A percentile compares a stretch with the other conserved stretches of the same genome.
phyloP scores from a whole-genome alignment of 192 early-diverging fungal species.

The Borealophlyctis nickersoniae region DNA sequence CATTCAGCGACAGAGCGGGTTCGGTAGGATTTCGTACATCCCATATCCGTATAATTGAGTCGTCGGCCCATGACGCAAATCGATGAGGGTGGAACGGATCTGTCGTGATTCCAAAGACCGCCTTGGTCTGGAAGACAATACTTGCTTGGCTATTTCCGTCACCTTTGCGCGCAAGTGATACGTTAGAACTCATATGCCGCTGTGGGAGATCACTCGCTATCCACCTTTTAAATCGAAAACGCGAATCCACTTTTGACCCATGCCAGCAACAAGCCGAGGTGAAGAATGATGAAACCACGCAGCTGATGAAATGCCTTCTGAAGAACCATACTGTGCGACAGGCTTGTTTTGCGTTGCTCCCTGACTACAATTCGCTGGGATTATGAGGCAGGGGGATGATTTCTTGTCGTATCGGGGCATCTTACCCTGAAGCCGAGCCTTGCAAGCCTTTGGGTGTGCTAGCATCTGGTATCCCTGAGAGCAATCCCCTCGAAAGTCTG shows the following conservation, averaged over 20 bases:
- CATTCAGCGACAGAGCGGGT: conserved; percentile 44
- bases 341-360: conserved; percentile 15
- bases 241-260: conserved; percentile 66
- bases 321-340: conserved; percentile 53
- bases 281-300: conserved; percentile 61
- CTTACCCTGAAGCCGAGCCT: too few species aligned
- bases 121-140: conserved; percentile 63
- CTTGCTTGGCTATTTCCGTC: conserved; percentile 42
- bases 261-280: conserved; percentile 63
- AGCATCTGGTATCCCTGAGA: conserved; percentile 21
- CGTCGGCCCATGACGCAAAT: conserved; percentile 70
- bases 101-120: conserved; percentile 60
- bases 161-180: conserved; percentile 14
- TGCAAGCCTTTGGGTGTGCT: too few species aligned
- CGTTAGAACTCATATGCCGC: conserved; percentile 7
- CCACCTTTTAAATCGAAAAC: conserved; percentile 67
- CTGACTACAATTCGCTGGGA: too few species aligned
- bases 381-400: too few species aligned
- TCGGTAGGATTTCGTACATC: conserved; percentile 66
- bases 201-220: too few species aligned
- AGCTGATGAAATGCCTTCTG: conserved; percentile 65
- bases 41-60: conserved; percentile 69
- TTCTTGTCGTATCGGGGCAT: too few species aligned
- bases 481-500: conserved; percentile 4
- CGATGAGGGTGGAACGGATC: conserved; percentile 69